Conservation (phyloP, 169 alveolate genomes). For the Cryptosporidium ubiquitum region DNA sequence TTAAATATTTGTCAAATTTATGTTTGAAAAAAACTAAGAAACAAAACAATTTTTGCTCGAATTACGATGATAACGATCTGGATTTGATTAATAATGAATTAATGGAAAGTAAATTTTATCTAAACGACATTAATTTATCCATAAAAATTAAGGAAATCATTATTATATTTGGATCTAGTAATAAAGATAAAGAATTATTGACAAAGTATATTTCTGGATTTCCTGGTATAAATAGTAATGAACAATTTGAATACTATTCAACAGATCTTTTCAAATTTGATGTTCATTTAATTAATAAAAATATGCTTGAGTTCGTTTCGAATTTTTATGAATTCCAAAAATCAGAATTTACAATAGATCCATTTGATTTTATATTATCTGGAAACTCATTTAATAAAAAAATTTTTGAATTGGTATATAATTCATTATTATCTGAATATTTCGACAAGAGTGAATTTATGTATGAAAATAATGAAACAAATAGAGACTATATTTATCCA, state of each 20-base stretch:
- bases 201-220: slow-evolving; percentile 42
- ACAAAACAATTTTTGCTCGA: neutral
- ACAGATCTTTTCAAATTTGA: neutral
- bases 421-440: neutral
- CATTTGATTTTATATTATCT: slow-evolving; percentile 11
- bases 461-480: neutral
- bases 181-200: neutral
- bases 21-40: neutral
- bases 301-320: slow-evolving; percentile 35
- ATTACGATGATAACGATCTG: neutral
- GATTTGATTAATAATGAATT: neutral
- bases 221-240: slow-evolving; percentile 19
- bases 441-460: neutral
- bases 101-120: neutral
- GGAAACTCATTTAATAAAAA: slow-evolving; percentile 30
- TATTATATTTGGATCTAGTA: slow-evolving; percentile 28
- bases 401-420: slow-evolving; percentile 19
- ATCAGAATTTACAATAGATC: neutral
- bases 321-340: slow-evolving; percentile 21
- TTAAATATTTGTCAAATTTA: neutral
- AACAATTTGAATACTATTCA: neutral
- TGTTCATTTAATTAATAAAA: slow-evolving; percentile 18
- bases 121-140: neutral
- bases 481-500: slow-evolving; percentile 1
- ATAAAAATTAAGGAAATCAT: slow-evolving; percentile 1